Percentiles rank a stretch among this genome's conserved stretches.
phyloP scores from a whole-genome alignment of 768 basidiomycete genomes.

The Mycena indigotica region DNA sequence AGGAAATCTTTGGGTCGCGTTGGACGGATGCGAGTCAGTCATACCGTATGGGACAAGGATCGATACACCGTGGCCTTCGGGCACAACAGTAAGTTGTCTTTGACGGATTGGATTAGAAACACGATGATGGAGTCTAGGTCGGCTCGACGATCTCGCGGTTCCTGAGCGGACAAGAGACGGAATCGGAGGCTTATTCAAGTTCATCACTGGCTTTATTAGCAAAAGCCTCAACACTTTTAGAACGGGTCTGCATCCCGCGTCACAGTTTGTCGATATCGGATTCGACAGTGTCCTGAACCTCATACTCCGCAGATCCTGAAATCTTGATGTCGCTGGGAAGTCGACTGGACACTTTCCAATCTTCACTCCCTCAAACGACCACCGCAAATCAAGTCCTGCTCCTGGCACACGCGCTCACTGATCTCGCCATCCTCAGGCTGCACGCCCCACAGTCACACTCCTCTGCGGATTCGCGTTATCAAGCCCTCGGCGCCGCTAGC shows the following conservation, averaged over 20 bases:
- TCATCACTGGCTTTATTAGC: constrained; percentile 2
- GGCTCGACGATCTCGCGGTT: constrained; percentile 11
- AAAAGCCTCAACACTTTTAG: constrained; percentile 14
- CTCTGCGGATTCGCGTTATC: not conserved
- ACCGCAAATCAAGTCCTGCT: not conserved
- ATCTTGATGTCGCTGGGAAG: constrained; percentile 4
- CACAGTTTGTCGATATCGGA: not conserved
- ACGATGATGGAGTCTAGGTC: no score
- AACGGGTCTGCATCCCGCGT: constrained; percentile 10
- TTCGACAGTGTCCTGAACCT: no score
- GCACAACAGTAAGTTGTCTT: not conserved
- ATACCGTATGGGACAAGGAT: not conserved
- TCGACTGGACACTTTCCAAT: constrained; percentile 12
- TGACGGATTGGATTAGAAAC: no score
- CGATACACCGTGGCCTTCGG: constrained; percentile 11
- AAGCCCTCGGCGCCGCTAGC: constrained; percentile 6
- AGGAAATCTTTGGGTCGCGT: constrained; percentile 15
- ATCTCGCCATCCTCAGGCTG: constrained; percentile 15
- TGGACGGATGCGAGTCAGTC: not conserved
- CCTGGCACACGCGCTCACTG: constrained; percentile 5
- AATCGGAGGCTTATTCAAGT: constrained; percentile 1
- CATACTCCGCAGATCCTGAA: no score
- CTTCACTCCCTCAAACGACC: not conserved
- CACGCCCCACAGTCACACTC: constrained; percentile 4
- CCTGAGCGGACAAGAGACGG: constrained; percentile 10